Conservation (phyloP, 2,329 filamentous ascomycete genomes). For the Paraconiothyrium brasiliense region DNA sequence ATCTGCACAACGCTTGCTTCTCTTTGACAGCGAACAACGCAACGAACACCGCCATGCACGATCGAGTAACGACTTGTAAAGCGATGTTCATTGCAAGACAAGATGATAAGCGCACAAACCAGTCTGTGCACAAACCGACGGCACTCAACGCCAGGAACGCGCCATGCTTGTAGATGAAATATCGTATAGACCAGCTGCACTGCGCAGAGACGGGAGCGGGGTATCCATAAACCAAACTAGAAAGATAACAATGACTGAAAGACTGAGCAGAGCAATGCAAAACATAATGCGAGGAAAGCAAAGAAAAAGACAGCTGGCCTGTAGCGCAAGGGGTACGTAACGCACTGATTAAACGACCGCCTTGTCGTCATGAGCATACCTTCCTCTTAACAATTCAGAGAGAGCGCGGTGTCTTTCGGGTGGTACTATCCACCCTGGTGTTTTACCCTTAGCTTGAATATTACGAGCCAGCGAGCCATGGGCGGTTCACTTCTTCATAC, state of each 20-base stretch:
- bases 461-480: conserved; percentile 39
- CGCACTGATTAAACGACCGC: conserved; percentile 19
- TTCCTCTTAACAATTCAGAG: too few relatives aligned
- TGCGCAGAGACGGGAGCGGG: conserved; percentile 20
- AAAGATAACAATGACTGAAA: background rate
- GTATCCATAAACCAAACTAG: conserved; percentile 30
- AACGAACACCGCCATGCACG: background rate
- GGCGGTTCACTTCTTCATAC: conserved; percentile 39
- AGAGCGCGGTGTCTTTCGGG: background rate
- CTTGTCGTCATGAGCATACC: conserved; percentile 11
- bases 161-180: conserved; percentile 1
- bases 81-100: background rate
- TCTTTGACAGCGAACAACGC: background rate
- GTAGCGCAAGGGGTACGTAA: conserved; percentile 37
- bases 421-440: background rate
- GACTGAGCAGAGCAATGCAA: conserved; percentile 12
- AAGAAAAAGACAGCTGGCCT: conserved; percentile 1
- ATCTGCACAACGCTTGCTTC: too few relatives aligned
- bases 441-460: background rate
- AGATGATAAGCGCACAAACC: background rate
- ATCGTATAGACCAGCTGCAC: background rate
- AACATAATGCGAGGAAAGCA: background rate
- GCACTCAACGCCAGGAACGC: background rate
- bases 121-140: background rate
- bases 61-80: background rate